Evolutionary conservation across 228 moss, liverwort and hornwort genomes (phyloP).

Genomic region (Sphagnum fallax): DNA sequence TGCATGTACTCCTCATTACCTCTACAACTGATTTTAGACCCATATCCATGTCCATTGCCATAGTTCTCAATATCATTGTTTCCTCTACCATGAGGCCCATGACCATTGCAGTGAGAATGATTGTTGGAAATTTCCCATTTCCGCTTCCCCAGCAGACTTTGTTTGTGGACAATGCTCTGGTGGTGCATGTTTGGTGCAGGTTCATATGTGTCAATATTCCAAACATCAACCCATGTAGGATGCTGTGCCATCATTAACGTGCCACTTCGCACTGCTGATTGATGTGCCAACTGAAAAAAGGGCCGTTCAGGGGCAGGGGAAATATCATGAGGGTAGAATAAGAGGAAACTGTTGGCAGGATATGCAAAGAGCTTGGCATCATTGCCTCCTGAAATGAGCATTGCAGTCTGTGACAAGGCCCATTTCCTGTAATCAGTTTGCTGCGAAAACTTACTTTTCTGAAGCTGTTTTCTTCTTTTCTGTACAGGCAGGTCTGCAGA

Average conservation of each 20-base stretch:
- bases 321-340: conserved; percentile 89
- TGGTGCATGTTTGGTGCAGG: too few relatives aligned
- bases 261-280: conserved; percentile 21
- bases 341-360: conserved; percentile 71
- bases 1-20: too few relatives aligned
- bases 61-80: not conserved
- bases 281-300: conserved; percentile 59
- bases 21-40: too few relatives aligned
- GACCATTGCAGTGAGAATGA: not conserved
- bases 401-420: conserved; percentile 58
- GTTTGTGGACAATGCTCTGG: too few relatives aligned
- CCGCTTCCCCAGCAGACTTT: conserved; percentile 32
- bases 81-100: too few relatives aligned
- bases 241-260: conserved; percentile 80
- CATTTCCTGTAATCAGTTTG: conserved; percentile 40
- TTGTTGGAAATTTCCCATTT: conserved; percentile 22
- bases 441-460: too few relatives aligned
- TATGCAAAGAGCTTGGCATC: conserved; percentile 90
- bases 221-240: conserved; percentile 74
- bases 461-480: too few relatives aligned
- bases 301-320: conserved; percentile 90
- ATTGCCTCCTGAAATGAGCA: conserved; percentile 92
- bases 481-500: too few relatives aligned
- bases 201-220: conserved; percentile 48
- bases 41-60: conserved; percentile 1